Evolutionary conservation across 805 yeast genomes (phyloP).

Genomic region (Ogataea dorogensis): DNA sequence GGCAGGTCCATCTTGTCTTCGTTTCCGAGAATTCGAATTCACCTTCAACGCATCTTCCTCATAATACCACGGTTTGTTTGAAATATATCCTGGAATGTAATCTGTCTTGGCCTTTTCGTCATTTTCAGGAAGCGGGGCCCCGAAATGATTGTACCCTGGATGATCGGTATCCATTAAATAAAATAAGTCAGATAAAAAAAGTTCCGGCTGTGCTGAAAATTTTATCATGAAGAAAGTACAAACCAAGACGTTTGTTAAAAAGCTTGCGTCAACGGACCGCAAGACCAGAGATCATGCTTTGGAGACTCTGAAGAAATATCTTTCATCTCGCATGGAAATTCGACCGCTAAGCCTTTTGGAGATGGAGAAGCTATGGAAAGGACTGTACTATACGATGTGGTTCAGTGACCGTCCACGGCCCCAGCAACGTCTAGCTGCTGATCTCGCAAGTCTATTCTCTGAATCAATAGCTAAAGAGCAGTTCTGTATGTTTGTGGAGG

Average conservation of each 20-base stretch:
- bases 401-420: conserved; percentile 90
- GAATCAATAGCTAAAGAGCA: conserved; percentile 41
- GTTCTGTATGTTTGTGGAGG: conserved; percentile 54
- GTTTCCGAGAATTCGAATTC: conserved; percentile 30
- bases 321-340: conserved; percentile 45
- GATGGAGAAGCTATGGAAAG: conserved; percentile 88
- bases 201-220: conserved; percentile 13
- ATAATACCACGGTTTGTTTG: conserved; percentile 42
- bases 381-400: conserved; percentile 96
- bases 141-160: conserved; percentile 10
- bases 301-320: conserved; percentile 57
- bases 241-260: conserved; percentile 65
- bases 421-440: conserved; percentile 79
- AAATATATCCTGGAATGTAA: conserved; percentile 41
- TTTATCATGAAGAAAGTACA: conserved; percentile 23
- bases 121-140: conserved; percentile 10
- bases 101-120: conserved; percentile 37
- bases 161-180: conserved; percentile 12
- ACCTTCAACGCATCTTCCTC: conserved; percentile 25
- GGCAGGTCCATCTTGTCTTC: conserved; percentile 24
- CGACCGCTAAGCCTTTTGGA: conserved; percentile 49
- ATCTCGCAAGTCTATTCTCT: conserved; percentile 57
- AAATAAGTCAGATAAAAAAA: conserved; percentile 1
- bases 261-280: conserved; percentile 80
- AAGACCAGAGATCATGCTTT: conserved; percentile 73